A percentile compares a stretch with the other conserved stretches of the same genome.
Conservation (phyloP, 2,329 filamentous ascomycete genomes). For the Phaeosphaeriaceae sp. region DNA sequence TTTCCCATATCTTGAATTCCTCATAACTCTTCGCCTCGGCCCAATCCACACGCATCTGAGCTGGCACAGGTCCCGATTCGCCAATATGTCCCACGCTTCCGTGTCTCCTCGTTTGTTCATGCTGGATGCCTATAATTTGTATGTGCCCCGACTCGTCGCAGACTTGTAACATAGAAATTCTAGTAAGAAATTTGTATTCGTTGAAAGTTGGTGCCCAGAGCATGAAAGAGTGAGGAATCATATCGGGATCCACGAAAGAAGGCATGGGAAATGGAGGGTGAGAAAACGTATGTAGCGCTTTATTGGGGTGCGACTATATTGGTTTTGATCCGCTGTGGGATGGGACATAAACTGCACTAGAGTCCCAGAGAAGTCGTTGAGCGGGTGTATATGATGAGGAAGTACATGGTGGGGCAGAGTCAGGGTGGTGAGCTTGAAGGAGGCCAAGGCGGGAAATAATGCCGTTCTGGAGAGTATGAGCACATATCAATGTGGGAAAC, state of each 20-base stretch:
- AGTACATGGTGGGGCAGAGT: not conserved
- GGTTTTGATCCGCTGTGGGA: not conserved
- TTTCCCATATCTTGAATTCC: not conserved
- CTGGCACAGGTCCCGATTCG: not conserved
- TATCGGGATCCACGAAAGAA: constrained; percentile 6
- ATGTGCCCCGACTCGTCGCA: not conserved
- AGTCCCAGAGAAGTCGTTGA: constrained; percentile 9
- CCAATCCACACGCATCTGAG: not conserved
- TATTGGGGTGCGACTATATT: constrained; percentile 6
- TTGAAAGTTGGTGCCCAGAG: constrained; percentile 11
- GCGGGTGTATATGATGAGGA: not conserved
- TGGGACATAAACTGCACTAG: not conserved
- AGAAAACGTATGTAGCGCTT: constrained; percentile 2
- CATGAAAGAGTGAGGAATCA: constrained; percentile 11
- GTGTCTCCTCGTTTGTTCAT: not conserved
- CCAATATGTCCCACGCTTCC: not conserved
- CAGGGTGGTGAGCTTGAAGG: constrained; percentile 13
- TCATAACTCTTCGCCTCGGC: not conserved
- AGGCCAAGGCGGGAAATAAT: constrained; percentile 14
- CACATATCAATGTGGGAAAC: not conserved
- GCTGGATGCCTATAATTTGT: not conserved
- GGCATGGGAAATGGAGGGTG: not conserved
- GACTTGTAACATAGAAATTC: constrained; percentile 11
- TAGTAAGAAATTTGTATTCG: not conserved
- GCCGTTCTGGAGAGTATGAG: constrained; percentile 8